Base-by-base conservation (phyloP, 768 basidiomycete genomes). In the Plicaturopsis crispa region DNA sequence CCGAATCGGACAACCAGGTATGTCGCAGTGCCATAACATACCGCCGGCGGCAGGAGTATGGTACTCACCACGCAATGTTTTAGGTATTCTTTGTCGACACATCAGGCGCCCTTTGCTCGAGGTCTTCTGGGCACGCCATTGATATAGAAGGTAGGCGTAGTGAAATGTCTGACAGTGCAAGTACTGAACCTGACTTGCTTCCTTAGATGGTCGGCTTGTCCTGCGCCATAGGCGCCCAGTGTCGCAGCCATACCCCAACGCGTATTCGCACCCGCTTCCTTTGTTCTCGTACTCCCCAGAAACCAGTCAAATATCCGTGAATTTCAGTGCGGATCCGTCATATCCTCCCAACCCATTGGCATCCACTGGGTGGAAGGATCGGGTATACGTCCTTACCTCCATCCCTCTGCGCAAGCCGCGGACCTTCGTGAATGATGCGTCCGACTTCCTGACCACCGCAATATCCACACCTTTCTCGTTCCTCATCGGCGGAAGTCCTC, bases 71-170 rank as follows among this genome's bases (percentile, higher is more conserved):
- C 19, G 7, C 21, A n/a, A 23, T 32, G 12, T 24, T 33, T 4
- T 48, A 89, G 83, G 83, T 90, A 13, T 90, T 88, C 62, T 90
- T 85, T 62, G 73, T 90, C 38, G 88, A 91, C 54, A 70, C 73
- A 2, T 73, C 75, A 14, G 87, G 88, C 14, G 77, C 76, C 7
- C 58, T 90, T 30, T 90, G 84, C 54, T 85, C 87, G 6, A 72
- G 82, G 47, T 72, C 76, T 3, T 74, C 86, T 12, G 88, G 88
- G 1, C 86, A 89, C 58, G 88, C 86, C 6, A 62, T 91, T 24
- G 87, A 91, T 49, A 59, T 90, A 24, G 77, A 89, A 67, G 73
- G 86, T 81, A 56, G 17, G 60, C 45, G 12, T 14, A 33, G 35
- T 24, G 20, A 14, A 26, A 11, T 19, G 35, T 8, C 19, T 10